A percentile compares a stretch with the other conserved stretches of the same genome.
phyloP scores from a whole-genome alignment of 2,329 filamentous ascomycete genomes.

The Penicillium janthinellum region DNA sequence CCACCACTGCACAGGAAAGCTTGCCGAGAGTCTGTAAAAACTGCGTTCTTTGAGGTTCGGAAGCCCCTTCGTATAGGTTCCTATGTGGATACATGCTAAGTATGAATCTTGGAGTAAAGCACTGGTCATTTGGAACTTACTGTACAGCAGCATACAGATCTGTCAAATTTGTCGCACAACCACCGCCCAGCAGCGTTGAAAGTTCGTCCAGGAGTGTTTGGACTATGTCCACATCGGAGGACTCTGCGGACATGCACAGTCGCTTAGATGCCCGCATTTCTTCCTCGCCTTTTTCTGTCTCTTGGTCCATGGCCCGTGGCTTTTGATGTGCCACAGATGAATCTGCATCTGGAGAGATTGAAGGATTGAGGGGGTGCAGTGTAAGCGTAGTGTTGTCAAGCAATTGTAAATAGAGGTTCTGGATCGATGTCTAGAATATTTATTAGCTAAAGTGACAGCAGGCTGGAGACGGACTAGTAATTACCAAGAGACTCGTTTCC shows the following conservation, averaged over 20 bases:
- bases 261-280: conserved; percentile 37
- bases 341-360: neutral
- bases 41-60: conserved; percentile 55
- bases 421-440: conserved; percentile 27
- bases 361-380: neutral
- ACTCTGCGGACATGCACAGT: conserved; percentile 36
- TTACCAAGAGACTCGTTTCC: conserved; percentile 39
- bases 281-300: conserved; percentile 20
- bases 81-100: conserved; percentile 27
- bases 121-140: conserved; percentile 44
- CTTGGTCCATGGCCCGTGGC: conserved; percentile 7
- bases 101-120: neutral
- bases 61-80: conserved; percentile 49
- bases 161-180: conserved; percentile 38
- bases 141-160: conserved; percentile 48
- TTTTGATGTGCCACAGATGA: conserved; percentile 11
- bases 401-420: conserved; percentile 18
- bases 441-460: conserved; percentile 17
- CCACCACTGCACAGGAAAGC: conserved; percentile 59
- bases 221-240: conserved; percentile 32
- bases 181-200: conserved; percentile 39
- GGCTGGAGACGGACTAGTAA: neutral
- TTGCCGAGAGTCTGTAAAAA: conserved; percentile 59
- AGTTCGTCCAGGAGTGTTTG: conserved; percentile 38
- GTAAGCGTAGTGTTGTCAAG: neutral